Conservation (phyloP, 768 basidiomycete species). For the Cyathus striatus region DNA sequence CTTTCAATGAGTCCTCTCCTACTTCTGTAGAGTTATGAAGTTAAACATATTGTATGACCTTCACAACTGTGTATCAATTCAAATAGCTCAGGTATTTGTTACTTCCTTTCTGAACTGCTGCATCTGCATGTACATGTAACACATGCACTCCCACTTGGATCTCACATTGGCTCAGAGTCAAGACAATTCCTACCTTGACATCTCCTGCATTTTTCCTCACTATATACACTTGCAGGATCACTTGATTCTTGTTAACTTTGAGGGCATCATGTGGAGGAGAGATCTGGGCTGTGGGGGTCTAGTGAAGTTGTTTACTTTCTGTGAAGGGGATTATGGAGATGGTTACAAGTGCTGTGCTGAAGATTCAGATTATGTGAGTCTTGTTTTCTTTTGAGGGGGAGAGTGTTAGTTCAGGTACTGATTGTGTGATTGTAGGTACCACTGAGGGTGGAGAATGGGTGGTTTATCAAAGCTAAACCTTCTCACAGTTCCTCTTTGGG, state of each 20-base stretch:
- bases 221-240: constrained; percentile 64
- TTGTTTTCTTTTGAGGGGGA: constrained; percentile 1
- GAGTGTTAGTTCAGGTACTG: constrained; percentile 1
- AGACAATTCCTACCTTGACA: constrained; percentile 25
- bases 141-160: constrained; percentile 39
- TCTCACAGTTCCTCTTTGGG: constrained; percentile 10
- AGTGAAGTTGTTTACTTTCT: constrained; percentile 39
- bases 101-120: constrained; percentile 74
- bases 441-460: constrained; percentile 89
- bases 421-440: constrained; percentile 1
- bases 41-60: too few relatives aligned
- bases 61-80: constrained; percentile 79
- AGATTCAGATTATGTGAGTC: constrained; percentile 71
- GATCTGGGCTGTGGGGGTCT: constrained; percentile 46
- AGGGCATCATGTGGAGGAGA: constrained; percentile 72
- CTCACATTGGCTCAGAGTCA: too few relatives aligned
- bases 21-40: too few relatives aligned
- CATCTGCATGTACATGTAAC: constrained; percentile 69
- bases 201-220: constrained; percentile 50
- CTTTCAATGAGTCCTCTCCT: too few relatives aligned
- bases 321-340: constrained; percentile 59
- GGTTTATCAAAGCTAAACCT: constrained; percentile 63
- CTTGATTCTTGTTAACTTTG: constrained; percentile 71
- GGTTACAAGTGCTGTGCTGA: constrained; percentile 54
- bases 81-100: constrained; percentile 82